These are phyloP conservation scores for Aspergillus sp. DNA, from an alignment of 2,329 filamentous ascomycete species.

Conservation along the genomic window DNA sequence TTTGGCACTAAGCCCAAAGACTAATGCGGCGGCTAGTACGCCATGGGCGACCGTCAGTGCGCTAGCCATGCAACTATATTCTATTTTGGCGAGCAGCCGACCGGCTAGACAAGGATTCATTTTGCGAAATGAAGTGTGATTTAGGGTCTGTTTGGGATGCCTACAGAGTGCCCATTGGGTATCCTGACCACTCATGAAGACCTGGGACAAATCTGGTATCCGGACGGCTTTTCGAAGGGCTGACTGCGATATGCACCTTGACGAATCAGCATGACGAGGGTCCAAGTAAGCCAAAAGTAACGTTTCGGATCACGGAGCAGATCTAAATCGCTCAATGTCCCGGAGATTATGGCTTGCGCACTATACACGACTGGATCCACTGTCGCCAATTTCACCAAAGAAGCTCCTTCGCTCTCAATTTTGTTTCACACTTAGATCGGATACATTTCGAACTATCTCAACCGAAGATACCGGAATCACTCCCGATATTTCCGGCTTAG, in stretches of 20 bases:
- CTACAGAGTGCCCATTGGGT: not conserved
- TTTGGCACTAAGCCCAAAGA: slow-evolving; percentile 1
- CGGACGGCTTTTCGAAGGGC: not conserved
- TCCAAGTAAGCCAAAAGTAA: not conserved
- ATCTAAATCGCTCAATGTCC: not conserved
- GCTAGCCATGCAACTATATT: slow-evolving; percentile 1
- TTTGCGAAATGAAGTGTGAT: not conserved
- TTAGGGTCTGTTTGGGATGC: not conserved
- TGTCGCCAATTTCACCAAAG: not conserved
- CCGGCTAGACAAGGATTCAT: not conserved
- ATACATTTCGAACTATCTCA: not conserved
- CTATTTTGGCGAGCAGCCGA: not conserved
- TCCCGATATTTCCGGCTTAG: not conserved
- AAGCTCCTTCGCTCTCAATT: not conserved
- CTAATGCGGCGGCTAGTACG: not conserved
- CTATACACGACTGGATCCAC: not conserved
- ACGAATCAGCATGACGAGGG: not conserved
- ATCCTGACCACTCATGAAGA: not conserved
- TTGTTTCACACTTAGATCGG: not conserved
- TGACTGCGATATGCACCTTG: not conserved
- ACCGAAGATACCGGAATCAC: not conserved
- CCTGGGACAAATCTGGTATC: not conserved
- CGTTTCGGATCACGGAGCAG: not conserved
- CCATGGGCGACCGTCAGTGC: slow-evolving; percentile 7
- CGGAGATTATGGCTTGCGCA: not conserved